Conservation (phyloP, 495 filamentous ascomycete genomes). For the Aspergillus incahuasiensis region DNA sequence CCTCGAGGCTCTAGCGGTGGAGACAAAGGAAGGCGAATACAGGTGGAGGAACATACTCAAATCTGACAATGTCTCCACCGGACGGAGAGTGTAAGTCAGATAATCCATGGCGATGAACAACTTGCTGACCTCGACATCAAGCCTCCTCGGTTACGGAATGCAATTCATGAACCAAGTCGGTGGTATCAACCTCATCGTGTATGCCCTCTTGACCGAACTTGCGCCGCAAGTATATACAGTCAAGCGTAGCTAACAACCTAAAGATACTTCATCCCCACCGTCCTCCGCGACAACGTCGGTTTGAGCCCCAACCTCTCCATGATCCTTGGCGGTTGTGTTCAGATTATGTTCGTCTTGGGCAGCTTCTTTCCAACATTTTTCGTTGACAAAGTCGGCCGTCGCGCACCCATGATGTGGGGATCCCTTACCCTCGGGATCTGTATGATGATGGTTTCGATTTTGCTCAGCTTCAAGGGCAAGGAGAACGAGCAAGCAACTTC, state of each 20-base stretch:
- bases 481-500: constrained; percentile 33
- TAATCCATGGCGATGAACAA: background rate
- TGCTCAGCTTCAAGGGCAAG: constrained; percentile 35
- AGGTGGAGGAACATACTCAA: constrained; percentile 44
- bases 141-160: constrained; percentile 46
- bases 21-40: constrained; percentile 39
- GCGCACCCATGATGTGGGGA: constrained; percentile 55
- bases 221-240: no score
- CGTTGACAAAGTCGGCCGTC: constrained; percentile 51
- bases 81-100: constrained; percentile 36
- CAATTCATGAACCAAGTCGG: constrained; percentile 47
- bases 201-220: constrained; percentile 11
- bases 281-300: constrained; percentile 48
- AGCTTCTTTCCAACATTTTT: constrained; percentile 42
- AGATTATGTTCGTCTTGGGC: constrained; percentile 38
- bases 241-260: background rate
- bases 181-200: constrained; percentile 52
- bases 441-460: constrained; percentile 50
- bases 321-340: constrained; percentile 46
- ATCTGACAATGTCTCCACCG: constrained; percentile 48
- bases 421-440: constrained; percentile 44
- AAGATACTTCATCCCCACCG: constrained; percentile 21
- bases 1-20: constrained; percentile 39
- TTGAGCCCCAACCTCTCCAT: constrained; percentile 43
- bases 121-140: background rate